Base-by-base conservation (phyloP, 768 basidiomycete genomes). In the Mrakia gelida region DNA sequence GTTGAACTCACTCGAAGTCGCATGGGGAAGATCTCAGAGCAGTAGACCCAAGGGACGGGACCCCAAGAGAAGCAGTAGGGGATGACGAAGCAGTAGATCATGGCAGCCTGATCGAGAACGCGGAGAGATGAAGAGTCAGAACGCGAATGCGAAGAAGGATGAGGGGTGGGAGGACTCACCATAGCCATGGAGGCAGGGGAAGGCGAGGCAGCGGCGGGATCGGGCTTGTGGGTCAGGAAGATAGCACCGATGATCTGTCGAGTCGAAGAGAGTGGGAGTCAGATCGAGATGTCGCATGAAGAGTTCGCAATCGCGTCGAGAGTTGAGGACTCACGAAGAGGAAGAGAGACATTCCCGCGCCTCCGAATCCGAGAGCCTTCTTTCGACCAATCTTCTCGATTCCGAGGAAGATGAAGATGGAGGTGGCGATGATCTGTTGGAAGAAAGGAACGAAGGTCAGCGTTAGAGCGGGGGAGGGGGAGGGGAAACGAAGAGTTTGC, bases 381-480 rank as follows among this genome's bases (percentile, higher is more conserved):
- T 78, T 78, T 43, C 77, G 72, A 28, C 77, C 77, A 63, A 78
- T 65, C 38, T 32, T 32, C 73, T 78, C 77, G 16, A 78, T 78
- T 8, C 84, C 84, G 80, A 85, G 76, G 59, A 81, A 78, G 79
- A 86, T 82, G 82, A 85, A 86, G 75, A 83, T 75, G 28, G 80
- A 73, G 38, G 85, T 86, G 56, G 84, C 83, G 75, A 85, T 80
- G 80, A 86, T 84, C 81, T 86, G 85, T n/a, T n/a, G 63, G 8
- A 30, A 28, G 11, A 18, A 52, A 61, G 61, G 5, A 63, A 26
- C 41, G 56, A 23, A 59, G 54, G 38, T 18, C 0, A 74, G 54
- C 34, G 23, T 9, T 11, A 32, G 54, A 28, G 32, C 9, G 2
- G 38, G 15, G 18, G 18, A 30, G 18, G 26, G 38, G n/a, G n/a